phyloP scores from a whole-genome alignment of 2,329 filamentous ascomycete species.

The Phyllosticta citribraziliensis region DNA sequence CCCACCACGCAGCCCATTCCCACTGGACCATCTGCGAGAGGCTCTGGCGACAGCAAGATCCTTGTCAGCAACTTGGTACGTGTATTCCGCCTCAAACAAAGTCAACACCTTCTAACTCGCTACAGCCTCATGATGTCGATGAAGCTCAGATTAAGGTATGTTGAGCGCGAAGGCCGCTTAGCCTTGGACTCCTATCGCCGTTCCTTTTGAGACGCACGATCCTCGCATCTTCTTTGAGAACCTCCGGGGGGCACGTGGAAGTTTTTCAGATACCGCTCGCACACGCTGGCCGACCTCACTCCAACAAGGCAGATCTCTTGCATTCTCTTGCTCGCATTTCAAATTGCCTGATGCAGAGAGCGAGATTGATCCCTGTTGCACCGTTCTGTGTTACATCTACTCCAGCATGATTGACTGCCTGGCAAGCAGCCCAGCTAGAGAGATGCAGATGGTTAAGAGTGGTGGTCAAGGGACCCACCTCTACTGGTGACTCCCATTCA shows the following conservation, averaged over 20 bases:
- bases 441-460: constrained; percentile 29
- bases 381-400: constrained; percentile 9
- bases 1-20: constrained; percentile 50
- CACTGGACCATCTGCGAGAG: constrained; percentile 50
- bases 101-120: constrained; percentile 37
- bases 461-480: constrained; percentile 8
- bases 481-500: constrained; percentile 2
- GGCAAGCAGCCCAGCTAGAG: constrained; percentile 14
- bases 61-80: constrained; percentile 97
- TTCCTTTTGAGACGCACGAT: constrained; percentile 16
- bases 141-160: constrained; percentile 99
- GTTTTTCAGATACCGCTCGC: constrained; percentile 4
- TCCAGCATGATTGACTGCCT: constrained; percentile 13
- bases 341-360: constrained; percentile 28
- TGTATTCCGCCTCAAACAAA: constrained; percentile 12
- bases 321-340: constrained; percentile 20
- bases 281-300: constrained; percentile 11
- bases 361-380: constrained; percentile 6
- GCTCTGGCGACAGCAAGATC: constrained; percentile 76
- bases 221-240: constrained; percentile 17
- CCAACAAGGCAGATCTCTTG: constrained; percentile 16
- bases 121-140: constrained; percentile 86
- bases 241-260: constrained; percentile 6
- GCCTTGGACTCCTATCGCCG: constrained; percentile 24
- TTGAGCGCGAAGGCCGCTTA: constrained; percentile 50